Base-by-base conservation (phyloP, 768 basidiomycete species). In the Trametes cubensis region DNA sequence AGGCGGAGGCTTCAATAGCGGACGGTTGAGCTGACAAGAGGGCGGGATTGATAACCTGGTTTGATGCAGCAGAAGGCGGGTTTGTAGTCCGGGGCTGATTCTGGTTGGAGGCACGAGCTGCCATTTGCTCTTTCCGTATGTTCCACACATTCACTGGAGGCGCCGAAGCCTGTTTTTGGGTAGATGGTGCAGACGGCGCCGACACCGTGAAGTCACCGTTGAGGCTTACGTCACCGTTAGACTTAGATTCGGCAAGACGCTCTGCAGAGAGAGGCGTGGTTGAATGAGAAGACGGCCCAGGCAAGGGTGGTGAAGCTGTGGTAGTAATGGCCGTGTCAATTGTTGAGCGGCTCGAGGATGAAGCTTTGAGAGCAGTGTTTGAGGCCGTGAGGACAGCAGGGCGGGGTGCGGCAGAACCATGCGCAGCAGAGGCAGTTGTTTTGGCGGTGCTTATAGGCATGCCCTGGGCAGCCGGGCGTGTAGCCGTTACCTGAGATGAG, bases 71-170 rank as follows among this genome's bases (percentile, higher is more conserved):
- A 39, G 54, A 26, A 14, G 34, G 17, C 14, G 50, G 15, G 20
- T 58, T 53, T 21, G 42, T 14, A 7, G 64, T 20, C 25, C 54
- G 60, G 26, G 61, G 44, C 25, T 45, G 53, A 14, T 49, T 40
- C 25, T 45, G 53, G 18, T 49, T 40, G 57, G 40, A 58, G 18
- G 69, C 61, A 51, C 70, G 72, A 38, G 71, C 71, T 55, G 65
- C 74, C 68, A 76, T 77, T 51, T 81, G 75, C 51, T 79, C 78
- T 56, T 69, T 81, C 59, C 80, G 77, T 54, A 72, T 71, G 49
- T 70, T 73, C 80, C 81, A 81, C 15, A 81, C 76, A 63, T 81
- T 82, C 15, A 67, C 69, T 23, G 68, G 52, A 45, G 74, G 72
- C 26, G 66, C 58, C 23, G 57, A 49, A 28, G 66, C 48, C 42